These are phyloP conservation scores for Saxophila tyrrhenica DNA, from an alignment of 495 filamentous ascomycete species.

Conservation along the genomic window DNA sequence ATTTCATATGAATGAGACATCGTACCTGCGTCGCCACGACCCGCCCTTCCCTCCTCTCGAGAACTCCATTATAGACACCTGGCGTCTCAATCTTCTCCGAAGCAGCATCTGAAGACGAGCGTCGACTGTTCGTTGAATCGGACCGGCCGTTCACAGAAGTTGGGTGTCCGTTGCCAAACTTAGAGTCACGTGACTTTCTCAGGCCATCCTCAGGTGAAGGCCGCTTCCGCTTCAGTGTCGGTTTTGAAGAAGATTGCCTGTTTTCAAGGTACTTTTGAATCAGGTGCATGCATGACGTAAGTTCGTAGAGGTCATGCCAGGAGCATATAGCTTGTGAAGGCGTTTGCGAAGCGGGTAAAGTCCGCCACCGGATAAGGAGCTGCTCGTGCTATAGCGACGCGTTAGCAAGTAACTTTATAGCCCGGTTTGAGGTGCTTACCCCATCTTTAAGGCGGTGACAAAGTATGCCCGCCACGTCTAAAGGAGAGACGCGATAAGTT, in stretches of 20 bases:
- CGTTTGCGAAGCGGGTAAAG: background rate
- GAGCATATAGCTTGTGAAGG: constrained; percentile 15
- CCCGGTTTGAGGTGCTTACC: constrained; percentile 6
- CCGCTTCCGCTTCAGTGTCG: constrained; percentile 18
- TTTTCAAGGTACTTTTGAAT: constrained; percentile 30
- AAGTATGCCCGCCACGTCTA: constrained; percentile 14
- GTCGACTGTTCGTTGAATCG: background rate
- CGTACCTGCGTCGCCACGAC: constrained; percentile 20
- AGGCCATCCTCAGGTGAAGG: constrained; percentile 21
- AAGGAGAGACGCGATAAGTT: background rate
- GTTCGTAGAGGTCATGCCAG: constrained; percentile 29
- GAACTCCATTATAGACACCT: constrained; percentile 26
- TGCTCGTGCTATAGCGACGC: constrained; percentile 24
- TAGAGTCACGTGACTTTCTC: constrained; percentile 5
- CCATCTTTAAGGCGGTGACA: constrained; percentile 12
- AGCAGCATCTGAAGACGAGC: background rate
- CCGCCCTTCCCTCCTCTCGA: constrained; percentile 22
- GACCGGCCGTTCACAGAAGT: background rate
- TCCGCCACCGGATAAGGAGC: constrained; percentile 28
- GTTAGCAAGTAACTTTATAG: background rate
- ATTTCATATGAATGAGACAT: background rate
- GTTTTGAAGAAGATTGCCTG: too few species aligned
- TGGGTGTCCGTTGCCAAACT: background rate
- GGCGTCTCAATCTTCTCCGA: background rate
- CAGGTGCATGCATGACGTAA: constrained; percentile 20